Percentiles rank a stretch among this genome's conserved stretches.
These are phyloP conservation scores for Angophora floribunda DNA, from an alignment of 345 rosid species.

Conservation along the genomic window DNA sequence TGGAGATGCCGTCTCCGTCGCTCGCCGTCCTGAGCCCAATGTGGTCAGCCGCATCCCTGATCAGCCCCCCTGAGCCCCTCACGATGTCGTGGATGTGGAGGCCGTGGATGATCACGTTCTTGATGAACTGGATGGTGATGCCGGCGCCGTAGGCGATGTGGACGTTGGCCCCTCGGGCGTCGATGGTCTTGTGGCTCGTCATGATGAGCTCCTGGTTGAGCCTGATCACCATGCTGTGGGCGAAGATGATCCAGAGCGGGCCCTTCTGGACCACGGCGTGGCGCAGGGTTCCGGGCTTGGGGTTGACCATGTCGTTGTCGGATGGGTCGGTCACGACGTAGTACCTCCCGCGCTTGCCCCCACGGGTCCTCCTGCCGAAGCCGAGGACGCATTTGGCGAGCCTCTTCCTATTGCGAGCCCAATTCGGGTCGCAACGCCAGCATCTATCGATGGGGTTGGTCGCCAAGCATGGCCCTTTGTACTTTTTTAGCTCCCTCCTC, in stretches of 20 bases:
- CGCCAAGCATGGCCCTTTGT: constrained; percentile 41
- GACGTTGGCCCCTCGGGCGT: constrained; percentile 57
- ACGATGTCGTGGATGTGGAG: constrained; percentile 51
- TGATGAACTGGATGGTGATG: constrained; percentile 41
- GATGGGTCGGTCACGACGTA: constrained; percentile 55
- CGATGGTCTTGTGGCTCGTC: constrained; percentile 65
- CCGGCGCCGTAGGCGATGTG: constrained; percentile 63
- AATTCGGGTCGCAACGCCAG: constrained; percentile 66
- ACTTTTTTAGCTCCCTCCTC: constrained; percentile 27
- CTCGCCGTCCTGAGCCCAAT: constrained; percentile 46
- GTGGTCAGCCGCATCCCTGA: constrained; percentile 55
- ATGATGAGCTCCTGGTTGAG: constrained; percentile 60
- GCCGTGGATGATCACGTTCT: constrained; percentile 57
- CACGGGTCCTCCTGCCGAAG: constrained; percentile 49
- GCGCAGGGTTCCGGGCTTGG: constrained; percentile 47
- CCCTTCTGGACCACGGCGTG: constrained; percentile 23
- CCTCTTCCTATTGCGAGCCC: constrained; percentile 47
- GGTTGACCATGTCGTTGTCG: constrained; percentile 50
- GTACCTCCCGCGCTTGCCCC: constrained; percentile 47
- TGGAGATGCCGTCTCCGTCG: constrained; percentile 77
- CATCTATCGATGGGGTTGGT: constrained; percentile 83
- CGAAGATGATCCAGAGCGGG: constrained; percentile 52
- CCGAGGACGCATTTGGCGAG: constrained; percentile 56
- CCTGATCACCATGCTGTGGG: constrained; percentile 45
- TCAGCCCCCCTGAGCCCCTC: constrained; percentile 36